Evolutionary conservation across 2,329 filamentous ascomycete species (phyloP), one percentile per base, ranked within the genome.

Genomic region (Ophiostoma ulmi): DNA sequence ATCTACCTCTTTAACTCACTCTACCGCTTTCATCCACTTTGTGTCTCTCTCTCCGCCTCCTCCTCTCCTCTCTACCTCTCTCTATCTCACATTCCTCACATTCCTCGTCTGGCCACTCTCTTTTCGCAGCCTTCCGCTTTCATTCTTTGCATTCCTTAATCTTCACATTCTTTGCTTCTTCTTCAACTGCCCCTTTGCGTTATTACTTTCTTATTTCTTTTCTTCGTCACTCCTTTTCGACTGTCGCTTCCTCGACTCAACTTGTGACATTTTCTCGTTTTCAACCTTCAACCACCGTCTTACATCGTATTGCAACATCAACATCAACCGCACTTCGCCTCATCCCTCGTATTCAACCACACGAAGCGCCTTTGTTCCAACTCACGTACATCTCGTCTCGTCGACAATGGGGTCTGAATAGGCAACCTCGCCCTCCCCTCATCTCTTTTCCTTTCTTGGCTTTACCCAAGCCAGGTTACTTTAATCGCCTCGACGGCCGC

Each of bases 81-180:
- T 35, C 41, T 7, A 31, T 35, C 22, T 22, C 36, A 58, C 52
- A 65, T 65, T 65, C 63, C 22, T 22, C 36, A 58, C 52, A 65
- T 65, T 65, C 63, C 63, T 65, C 36, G 63, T 39, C 63, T 64
- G 36, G 36, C 63, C 63, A 65, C 63, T 41, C 36, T 22, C 36
- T 41, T 65, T 65, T 22, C 20, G 1, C 14, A 35, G 36, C 10
- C 20, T 22, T 38, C 36, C 36, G 31, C 58, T 65, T 22, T 65
- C 61, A 65, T 65, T 35, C 26, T 17, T 22, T 58, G 26, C 55
- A 61, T 36, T 64, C 61, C 31, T 64, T 39, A 3, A 7, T 39
- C 36, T 26, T 58, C 36, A 65, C 63, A 22, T 39, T 39, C 63
- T 39, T 36, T 39, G 36, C 63, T 65, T 36, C 36, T 65, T 39